Conservation (phyloP, 2,329 filamentous ascomycete species). For the Chaetomium sp. region DNA sequence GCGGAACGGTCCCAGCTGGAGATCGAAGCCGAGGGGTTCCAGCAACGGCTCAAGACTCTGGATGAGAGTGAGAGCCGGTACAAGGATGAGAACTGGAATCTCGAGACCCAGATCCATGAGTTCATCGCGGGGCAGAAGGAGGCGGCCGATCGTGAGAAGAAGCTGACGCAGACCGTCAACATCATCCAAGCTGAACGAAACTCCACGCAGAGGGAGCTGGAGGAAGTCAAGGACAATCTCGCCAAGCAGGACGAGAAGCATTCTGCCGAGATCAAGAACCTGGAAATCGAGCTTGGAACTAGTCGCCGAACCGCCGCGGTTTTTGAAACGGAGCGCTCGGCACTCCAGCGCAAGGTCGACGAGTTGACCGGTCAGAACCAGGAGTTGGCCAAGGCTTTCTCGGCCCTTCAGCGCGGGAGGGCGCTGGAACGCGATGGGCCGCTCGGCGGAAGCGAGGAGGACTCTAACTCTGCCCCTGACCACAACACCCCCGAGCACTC, state of each 20-base stretch:
- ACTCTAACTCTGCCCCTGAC: conserved; percentile 59
- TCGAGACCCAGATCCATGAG: conserved; percentile 89
- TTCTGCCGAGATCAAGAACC: conserved; percentile 66
- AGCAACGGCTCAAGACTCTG: conserved; percentile 71
- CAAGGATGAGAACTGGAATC: conserved; percentile 97
- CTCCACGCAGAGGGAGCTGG: conserved; percentile 73
- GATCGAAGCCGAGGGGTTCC: conserved; percentile 70
- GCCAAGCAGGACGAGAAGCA: conserved; percentile 78
- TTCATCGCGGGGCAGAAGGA: conserved; percentile 67
- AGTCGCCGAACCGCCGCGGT: conserved; percentile 73
- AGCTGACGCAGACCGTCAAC: conserved; percentile 67
- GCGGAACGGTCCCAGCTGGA: conserved; percentile 74
- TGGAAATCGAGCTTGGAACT: conserved; percentile 81
- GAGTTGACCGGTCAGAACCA: conserved; percentile 85
- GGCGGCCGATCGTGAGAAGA: conserved; percentile 73
- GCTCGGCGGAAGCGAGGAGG: conserved; percentile 54
- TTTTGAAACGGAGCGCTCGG: conserved; percentile 70
- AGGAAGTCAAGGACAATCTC: conserved; percentile 77
- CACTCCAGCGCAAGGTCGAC: conserved; percentile 77
- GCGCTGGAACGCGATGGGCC: conserved; percentile 57
- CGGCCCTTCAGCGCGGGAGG: conserved; percentile 59
- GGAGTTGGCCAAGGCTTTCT: conserved; percentile 79
- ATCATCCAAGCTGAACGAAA: conserved; percentile 68
- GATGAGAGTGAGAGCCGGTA: conserved; percentile 94
- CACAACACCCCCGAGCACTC: conserved; percentile 80